phyloP scores from a whole-genome alignment of 2,329 filamentous ascomycete genomes.

The Xylariales sp. region DNA sequence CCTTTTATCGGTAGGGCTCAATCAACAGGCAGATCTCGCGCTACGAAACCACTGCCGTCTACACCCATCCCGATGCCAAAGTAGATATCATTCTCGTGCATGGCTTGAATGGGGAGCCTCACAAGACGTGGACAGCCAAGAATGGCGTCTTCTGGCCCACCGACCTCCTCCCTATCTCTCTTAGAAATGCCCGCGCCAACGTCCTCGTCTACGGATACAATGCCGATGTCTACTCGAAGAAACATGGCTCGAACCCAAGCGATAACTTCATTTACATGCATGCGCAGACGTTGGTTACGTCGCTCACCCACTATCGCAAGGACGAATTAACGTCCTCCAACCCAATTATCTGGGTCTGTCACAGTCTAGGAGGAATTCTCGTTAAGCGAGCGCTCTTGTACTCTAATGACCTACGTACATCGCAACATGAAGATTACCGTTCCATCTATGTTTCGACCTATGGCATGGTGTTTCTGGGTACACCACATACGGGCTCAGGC shows the following conservation, averaged over 20 bases:
- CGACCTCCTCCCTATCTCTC: conserved; percentile 71
- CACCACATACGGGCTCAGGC: conserved; percentile 77
- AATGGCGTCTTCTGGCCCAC: conserved; percentile 75
- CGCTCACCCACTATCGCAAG: conserved; percentile 71
- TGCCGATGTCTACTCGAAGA: conserved; percentile 68
- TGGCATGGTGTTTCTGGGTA: conserved; percentile 80
- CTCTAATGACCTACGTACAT: conserved; percentile 69
- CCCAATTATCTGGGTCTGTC: conserved; percentile 81
- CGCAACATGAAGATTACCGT: conserved; percentile 71
- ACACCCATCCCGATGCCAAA: conserved; percentile 67
- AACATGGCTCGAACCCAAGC: conserved; percentile 65
- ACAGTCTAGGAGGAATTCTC: conserved; percentile 79
- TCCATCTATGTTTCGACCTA: conserved; percentile 81
- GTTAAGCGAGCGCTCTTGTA: conserved; percentile 77
- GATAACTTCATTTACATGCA: conserved; percentile 77
- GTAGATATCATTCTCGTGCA: conserved; percentile 78
- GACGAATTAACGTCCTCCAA: conserved; percentile 66
- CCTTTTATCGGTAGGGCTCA: conserved; percentile 54
- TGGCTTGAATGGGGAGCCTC: conserved; percentile 74
- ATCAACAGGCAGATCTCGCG: conserved; percentile 63
- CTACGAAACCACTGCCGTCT: conserved; percentile 70
- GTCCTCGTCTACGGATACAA: conserved; percentile 81
- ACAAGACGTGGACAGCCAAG: conserved; percentile 69
- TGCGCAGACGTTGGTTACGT: conserved; percentile 74
- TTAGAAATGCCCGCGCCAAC: conserved; percentile 69